phyloP scores from a whole-genome alignment of 176 grass and related monocot genomes.

The Triticum aestivum region IWGSC_CS_RefSeq_v2.1 NC_057809.1:501588541-501589040 shows the following conservation, averaged over 20 bases:
- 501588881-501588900: constrained; percentile 46
- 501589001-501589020: not conserved
- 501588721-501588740: constrained; percentile 86
- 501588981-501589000: constrained; percentile 65
- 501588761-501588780: constrained; percentile 99
- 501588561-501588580: constrained; percentile 95
- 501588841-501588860: constrained; percentile 21
- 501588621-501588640: constrained; percentile 74
- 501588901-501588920: constrained; percentile 91
- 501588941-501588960: constrained; percentile 59
- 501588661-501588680: not conserved
- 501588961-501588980: constrained; percentile 79
- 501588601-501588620: constrained; percentile 77
- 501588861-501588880: constrained; percentile 7
- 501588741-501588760: constrained; percentile 78
- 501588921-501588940: constrained; percentile 75
- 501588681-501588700: not conserved
- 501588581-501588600: constrained; percentile 73
- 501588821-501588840: constrained; percentile 57
- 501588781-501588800: constrained; percentile 64
- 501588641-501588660: constrained; percentile 55
- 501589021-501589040: not conserved
- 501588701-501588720: not conserved
- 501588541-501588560: constrained; percentile 83
- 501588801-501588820: constrained; percentile 74